Conservation (phyloP, 2,329 filamentous ascomycete species). For the Pseudogymnoascus sp. region DNA sequence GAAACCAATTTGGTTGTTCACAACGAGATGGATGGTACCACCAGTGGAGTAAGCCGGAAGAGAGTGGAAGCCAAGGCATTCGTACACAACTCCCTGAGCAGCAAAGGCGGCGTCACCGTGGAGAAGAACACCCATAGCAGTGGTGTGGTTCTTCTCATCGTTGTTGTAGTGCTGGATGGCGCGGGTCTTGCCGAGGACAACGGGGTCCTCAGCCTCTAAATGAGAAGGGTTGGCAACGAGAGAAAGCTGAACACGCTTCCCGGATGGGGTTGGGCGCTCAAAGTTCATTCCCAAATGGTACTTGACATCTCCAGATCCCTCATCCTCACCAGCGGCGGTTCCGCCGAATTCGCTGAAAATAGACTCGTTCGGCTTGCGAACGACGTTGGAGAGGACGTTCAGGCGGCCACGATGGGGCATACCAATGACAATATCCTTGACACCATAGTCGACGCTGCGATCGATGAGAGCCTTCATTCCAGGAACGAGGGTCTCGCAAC, state of each 20-base stretch:
- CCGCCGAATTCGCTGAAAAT: conserved; percentile 98
- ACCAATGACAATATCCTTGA: conserved; percentile 98
- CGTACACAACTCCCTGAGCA: conserved; percentile 94
- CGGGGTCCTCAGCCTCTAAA: conserved; percentile 94
- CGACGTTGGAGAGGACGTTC: conserved; percentile 96
- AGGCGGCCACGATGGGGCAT: conserved; percentile 99
- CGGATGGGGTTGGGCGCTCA: conserved; percentile 92
- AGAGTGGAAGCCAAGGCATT: conserved; percentile 95
- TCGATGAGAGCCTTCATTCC: conserved; percentile 99
- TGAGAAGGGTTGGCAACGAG: conserved; percentile 97
- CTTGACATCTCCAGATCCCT: conserved; percentile 97
- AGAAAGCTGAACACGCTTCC: conserved; percentile 98
- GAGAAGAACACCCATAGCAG: conserved; percentile 89
- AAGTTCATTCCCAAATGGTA: conserved; percentile 99
- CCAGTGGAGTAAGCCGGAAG: conserved; percentile 95
- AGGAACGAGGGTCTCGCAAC: conserved; percentile 91
- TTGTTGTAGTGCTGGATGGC: conserved; percentile 99
- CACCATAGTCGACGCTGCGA: conserved; percentile 93
- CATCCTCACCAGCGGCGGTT: conserved; percentile 76
- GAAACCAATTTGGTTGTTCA: conserved; percentile 99
- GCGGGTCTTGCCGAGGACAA: conserved; percentile 93
- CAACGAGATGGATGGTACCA: conserved; percentile 91
- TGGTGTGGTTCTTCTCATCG: conserved; percentile 79
- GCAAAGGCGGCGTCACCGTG: conserved; percentile 97
- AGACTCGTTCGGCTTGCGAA: conserved; percentile 97